Conservation (phyloP, 352 stramenopile genomes). For the Globisporangium alternatum region DNA sequence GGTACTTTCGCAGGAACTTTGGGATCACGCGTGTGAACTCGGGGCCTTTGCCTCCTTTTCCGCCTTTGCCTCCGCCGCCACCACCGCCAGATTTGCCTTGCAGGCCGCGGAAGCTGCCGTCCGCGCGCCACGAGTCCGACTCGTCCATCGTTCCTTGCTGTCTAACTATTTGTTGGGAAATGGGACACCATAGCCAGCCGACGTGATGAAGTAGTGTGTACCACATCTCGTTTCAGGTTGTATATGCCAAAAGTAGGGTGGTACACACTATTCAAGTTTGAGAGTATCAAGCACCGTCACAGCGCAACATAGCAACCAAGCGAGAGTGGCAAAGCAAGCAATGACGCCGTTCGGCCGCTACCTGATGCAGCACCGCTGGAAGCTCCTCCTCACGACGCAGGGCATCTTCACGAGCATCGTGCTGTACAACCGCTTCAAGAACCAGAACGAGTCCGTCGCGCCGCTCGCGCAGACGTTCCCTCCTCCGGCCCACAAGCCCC, state of each 20-base stretch:
- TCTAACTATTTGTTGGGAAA: not conserved
- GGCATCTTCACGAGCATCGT: constrained; percentile 64
- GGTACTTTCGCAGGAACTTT: constrained; percentile 81
- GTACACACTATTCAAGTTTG: not conserved
- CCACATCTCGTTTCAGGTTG: not conserved
- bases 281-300: too few species aligned
- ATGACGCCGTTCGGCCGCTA: constrained; percentile 56
- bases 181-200: too few species aligned
- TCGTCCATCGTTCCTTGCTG: constrained; percentile 46
- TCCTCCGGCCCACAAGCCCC: constrained; percentile 6
- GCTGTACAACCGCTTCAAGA: constrained; percentile 54
- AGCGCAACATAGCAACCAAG: too few species aligned
- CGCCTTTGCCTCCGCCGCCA: constrained; percentile 31
- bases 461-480: constrained; percentile 15
- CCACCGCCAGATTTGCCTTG: constrained; percentile 14
- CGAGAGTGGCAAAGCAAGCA: too few species aligned
- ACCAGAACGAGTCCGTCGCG: constrained; percentile 11
- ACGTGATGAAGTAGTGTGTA: not conserved
- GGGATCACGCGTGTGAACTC: constrained; percentile 83
- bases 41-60: constrained; percentile 34
- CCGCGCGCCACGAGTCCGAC: constrained; percentile 59
- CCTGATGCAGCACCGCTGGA: constrained; percentile 67
- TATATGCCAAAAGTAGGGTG: not conserved
- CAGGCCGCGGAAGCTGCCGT: constrained; percentile 72
- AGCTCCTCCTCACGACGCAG: constrained; percentile 73